Conservation (phyloP, 805 yeast species). For the Candida orba region DNA sequence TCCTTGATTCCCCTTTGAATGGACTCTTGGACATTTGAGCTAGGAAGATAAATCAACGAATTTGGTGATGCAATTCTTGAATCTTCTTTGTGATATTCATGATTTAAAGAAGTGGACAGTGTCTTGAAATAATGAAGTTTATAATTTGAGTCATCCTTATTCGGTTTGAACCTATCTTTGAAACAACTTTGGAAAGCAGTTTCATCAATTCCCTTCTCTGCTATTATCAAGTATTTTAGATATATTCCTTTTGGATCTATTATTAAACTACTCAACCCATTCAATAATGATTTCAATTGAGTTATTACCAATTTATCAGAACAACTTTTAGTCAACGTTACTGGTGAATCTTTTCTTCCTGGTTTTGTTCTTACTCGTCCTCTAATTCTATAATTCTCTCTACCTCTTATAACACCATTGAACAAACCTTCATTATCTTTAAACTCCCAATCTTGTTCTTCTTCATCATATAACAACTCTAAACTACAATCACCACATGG, state of each 20-base stretch:
- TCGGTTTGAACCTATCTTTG: constrained; percentile 6
- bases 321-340: constrained; percentile 77
- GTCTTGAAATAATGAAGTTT: constrained; percentile 1
- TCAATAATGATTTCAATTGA: constrained; percentile 52
- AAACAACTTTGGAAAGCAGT: constrained; percentile 15
- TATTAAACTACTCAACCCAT: constrained; percentile 33
- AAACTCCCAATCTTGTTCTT: constrained; percentile 17
- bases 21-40: constrained; percentile 18
- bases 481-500: constrained; percentile 93
- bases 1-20: constrained; percentile 54
- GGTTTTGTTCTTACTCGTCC: constrained; percentile 89
- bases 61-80: constrained; percentile 17
- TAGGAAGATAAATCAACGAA: constrained; percentile 25
- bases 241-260: constrained; percentile 29
- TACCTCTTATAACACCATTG: constrained; percentile 45
- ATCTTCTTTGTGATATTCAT: constrained; percentile 8
- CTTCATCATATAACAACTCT: constrained; percentile 30
- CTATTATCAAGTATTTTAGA: constrained; percentile 45
- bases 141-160: neutral
- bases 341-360: constrained; percentile 72
- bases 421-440: constrained; percentile 8
- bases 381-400: constrained; percentile 44
- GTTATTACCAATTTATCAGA: constrained; percentile 71
- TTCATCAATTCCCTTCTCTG: constrained; percentile 23
- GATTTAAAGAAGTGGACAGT: constrained; percentile 6